These are phyloP conservation scores for Adenanthera pavonina DNA, from an alignment of 306 rosid species.

Conservation along the genomic window DNA sequence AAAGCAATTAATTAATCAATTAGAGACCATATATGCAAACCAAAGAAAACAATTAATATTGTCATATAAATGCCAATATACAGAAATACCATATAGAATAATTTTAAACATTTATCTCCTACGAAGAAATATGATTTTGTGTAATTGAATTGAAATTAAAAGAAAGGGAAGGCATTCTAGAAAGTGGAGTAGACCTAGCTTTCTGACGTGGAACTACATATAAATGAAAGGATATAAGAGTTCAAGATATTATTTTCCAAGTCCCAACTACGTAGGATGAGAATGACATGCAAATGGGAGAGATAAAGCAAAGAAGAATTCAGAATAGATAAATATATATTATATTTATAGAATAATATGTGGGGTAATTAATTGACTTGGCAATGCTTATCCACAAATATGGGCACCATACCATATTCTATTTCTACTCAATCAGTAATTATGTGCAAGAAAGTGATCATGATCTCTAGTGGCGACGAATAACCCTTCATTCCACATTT, in stretches of 20 bases:
- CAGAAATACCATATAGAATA: too few species aligned
- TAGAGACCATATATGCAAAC: not conserved
- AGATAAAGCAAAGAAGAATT: not conserved
- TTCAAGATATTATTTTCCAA: not conserved
- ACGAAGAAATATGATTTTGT: too few species aligned
- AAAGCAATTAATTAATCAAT: conserved; percentile 12
- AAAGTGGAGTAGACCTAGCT: not conserved
- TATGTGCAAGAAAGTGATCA: not conserved
- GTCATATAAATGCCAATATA: too few species aligned
- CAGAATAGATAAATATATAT: not conserved
- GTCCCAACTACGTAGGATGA: not conserved
- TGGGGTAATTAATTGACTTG: conserved; percentile 2
- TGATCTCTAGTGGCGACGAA: not conserved
- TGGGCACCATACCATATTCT: not conserved
- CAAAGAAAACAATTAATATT: not conserved
- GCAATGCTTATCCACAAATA: not conserved
- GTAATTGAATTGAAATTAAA: not conserved
- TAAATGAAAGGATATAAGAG: not conserved
- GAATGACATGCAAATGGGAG: not conserved
- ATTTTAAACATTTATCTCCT: too few species aligned
- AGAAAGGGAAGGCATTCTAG: not conserved
- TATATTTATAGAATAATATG: not conserved
- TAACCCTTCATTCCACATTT: not conserved
- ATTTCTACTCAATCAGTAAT: not conserved
- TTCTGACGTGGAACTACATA: not conserved